Base-by-base conservation (phyloP, 2,329 filamentous ascomycete genomes). In the Pyrenochaeta sp. region DNA sequence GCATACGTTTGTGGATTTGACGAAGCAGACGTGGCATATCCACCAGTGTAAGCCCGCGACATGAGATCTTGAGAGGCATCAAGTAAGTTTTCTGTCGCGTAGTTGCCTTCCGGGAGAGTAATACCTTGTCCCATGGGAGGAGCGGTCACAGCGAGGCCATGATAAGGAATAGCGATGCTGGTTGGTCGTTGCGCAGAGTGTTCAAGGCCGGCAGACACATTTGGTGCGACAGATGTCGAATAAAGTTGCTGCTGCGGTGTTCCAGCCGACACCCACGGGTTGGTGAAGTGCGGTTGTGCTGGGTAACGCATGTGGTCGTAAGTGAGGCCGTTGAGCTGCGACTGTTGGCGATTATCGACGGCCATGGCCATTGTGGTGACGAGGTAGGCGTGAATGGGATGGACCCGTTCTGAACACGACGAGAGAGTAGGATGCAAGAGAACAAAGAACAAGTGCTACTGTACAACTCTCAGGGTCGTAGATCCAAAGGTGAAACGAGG, bases 271-370 rank as follows among this genome's bases (percentile, higher is more conserved):
- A 78, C 79, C 92, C 92, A 96, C 28, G 91, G 91, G 72, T 96
- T 94, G 65, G 88, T 91, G 77, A 96, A 96, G 55, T 94, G 88
- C 55, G 88, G 84, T 53, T 58, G 57, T 58, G 74, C 71, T 47
- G 77, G 74, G 74, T 89, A 90, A 60, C 88, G 85, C 80, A 91
- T 85, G 71, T 84, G 81, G 72, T 93, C 89, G 79, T 93, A 94
- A 73, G 84, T 85, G 77, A 96, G 81, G 50, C 66, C 74, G 70
- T 81, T 83, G 82, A 89, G 77, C 85, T 73, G 72, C 55, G 68
- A 58, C 59, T 78, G 89, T 77, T 93, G 90, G 73, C 91, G 89
- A 67, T 85, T 85, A 77, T 96, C 90, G 79, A 96, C 84, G 74
- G 92, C 89, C 90, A 96, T 96, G 77, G 90, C 94, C 91, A 96